Evolutionary conservation across 345 rosid species (phyloP).

Genomic region (Arabis alpina): DNA sequence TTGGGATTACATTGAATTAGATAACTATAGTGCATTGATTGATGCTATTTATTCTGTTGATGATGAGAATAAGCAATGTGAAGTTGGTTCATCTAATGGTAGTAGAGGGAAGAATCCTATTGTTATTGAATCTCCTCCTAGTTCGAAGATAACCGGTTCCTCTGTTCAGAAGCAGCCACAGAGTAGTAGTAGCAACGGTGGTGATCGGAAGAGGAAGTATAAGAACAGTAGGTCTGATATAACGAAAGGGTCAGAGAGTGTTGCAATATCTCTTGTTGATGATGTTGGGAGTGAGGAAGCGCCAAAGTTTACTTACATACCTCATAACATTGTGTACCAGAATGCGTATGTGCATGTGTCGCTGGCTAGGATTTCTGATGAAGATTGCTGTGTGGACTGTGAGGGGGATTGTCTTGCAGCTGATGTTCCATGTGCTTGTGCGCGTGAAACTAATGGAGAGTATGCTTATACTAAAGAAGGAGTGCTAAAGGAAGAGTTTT

Average conservation of each 20-base stretch:
- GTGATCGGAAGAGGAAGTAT: conserved; percentile 38
- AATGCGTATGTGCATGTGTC: conserved; percentile 66
- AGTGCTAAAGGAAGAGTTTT: conserved; percentile 59
- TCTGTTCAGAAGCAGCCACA: conserved; percentile 26
- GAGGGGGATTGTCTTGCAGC: conserved; percentile 72
- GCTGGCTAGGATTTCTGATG: conserved; percentile 73
- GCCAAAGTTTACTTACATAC: conserved; percentile 72
- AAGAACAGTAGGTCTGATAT: conserved; percentile 44
- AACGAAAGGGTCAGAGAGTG: conserved; percentile 65
- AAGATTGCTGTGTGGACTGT: conserved; percentile 72
- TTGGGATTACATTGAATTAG: conserved; percentile 68
- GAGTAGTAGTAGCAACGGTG: conserved; percentile 17
- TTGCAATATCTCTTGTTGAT: conserved; percentile 63
- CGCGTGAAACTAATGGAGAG: conserved; percentile 84
- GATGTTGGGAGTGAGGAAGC: conserved; percentile 50
- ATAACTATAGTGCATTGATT: conserved; percentile 56
- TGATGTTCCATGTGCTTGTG: conserved; percentile 69
- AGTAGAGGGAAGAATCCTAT: conserved; percentile 30
- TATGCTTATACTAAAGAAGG: conserved; percentile 76
- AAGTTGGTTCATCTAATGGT: conserved; percentile 37
- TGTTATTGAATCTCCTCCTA: conserved; percentile 19
- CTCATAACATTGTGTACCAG: conserved; percentile 63
- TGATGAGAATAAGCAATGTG: conserved; percentile 44
- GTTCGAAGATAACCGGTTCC: conserved; percentile 33
- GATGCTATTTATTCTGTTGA: conserved; percentile 62